Base-by-base conservation (phyloP, 78 protist genomes). In the Speleostelium caveatum region DNA sequence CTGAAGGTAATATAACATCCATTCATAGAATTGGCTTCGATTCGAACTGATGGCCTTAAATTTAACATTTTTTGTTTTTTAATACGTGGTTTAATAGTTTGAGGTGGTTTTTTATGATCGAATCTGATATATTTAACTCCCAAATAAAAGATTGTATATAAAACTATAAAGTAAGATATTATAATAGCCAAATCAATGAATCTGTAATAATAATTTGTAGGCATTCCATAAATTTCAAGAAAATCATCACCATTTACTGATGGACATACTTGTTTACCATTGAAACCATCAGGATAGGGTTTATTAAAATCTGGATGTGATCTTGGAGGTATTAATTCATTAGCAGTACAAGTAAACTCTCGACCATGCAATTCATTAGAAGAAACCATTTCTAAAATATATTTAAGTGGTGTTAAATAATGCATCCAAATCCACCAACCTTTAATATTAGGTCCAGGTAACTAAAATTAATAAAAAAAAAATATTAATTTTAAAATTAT, bases 401-500 rank as follows among this genome's bases (percentile, higher is more conserved):
- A 86, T 1, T 72, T 73, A 1, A n/a, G 33, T 21, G 78, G 78
- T 26, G 92, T 72, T 39, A 71, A 16, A 60, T 28, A 68, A 71
- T 71, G 38, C 22, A 71, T 42, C 92, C 92, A 86, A 28, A 35
- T 73, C 78, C 78, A 86, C 66, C 77, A 66, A 38, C 75, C 75
- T 24, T 30, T 65, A 3, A 77, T 61, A 65, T 30, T 77, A 6
- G 5, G 53, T 6, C 33, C 19, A 17, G 87, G 73, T 6, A 62
- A 63, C 71, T 35, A 32, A 55, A 26, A 77, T 3, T 51, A 63
- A 33, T n/a, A 10, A 3, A 77, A n/a, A 24, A 77, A 38, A n/a
- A 77, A n/a, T n/a, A n/a, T n/a, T n/a, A n/a, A n/a, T n/a, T n/a
- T n/a, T n/a, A n/a, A n/a, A n/a, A 60, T 32, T 12, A 42, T 38